phyloP scores from a whole-genome alignment of 306 rosid species.

The Biancaea sappan region DNA sequence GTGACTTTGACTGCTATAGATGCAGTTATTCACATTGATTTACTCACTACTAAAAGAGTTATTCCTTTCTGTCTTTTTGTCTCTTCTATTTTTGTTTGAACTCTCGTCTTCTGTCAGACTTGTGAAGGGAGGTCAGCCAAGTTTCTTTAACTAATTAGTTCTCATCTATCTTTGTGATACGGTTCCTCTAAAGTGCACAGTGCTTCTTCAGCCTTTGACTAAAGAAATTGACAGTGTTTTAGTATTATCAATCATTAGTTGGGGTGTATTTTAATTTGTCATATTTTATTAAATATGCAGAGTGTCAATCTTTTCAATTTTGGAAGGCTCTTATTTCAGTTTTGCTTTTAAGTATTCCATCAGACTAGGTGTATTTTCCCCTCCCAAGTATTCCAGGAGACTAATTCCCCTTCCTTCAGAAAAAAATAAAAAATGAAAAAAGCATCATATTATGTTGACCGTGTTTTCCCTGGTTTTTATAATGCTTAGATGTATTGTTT shows the following conservation, averaged over 20 bases:
- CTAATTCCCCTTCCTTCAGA: not conserved
- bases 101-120: slow-evolving; percentile 12
- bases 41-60: slow-evolving; percentile 17
- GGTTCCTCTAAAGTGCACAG: not conserved
- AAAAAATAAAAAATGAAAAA: not conserved
- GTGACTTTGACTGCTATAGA: slow-evolving; percentile 34
- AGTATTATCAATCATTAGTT: not conserved
- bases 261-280: not conserved
- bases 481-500: not conserved
- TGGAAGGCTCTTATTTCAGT: not conserved
- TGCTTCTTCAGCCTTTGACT: not conserved
- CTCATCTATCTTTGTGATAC: not conserved
- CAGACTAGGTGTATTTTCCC: no score
- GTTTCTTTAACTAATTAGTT: slow-evolving; percentile 16
- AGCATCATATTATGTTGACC: not conserved
- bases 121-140: slow-evolving; percentile 26
- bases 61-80: not conserved
- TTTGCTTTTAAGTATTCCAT: slow-evolving; percentile 11
- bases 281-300: not conserved
- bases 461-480: not conserved
- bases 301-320: not conserved
- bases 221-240: not conserved
- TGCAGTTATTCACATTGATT: slow-evolving; percentile 26
- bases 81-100: not conserved
- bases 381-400: no score